phyloP scores from a whole-genome alignment of 352 stramenopile species.

The Pythium sp. region DNA sequence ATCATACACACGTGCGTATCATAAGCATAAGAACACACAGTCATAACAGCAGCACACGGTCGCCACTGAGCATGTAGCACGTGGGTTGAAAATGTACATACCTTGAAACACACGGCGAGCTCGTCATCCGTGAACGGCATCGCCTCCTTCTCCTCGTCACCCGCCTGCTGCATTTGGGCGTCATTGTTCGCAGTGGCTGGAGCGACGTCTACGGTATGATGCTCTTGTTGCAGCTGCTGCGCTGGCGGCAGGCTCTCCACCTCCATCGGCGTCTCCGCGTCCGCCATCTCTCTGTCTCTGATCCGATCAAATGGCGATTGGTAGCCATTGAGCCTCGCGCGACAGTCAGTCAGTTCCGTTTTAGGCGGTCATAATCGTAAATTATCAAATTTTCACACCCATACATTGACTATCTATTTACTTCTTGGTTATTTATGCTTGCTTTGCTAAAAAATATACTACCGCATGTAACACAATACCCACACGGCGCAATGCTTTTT shows the following conservation, averaged over 20 bases:
- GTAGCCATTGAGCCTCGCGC: conserved; percentile 8
- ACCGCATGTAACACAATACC: no score
- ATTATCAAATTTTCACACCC: neutral
- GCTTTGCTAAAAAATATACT: no score
- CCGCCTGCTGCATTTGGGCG: conserved; percentile 9
- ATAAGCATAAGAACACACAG: neutral
- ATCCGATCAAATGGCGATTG: conserved; percentile 13
- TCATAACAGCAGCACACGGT: neutral
- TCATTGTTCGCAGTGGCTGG: neutral
- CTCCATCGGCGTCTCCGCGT: conserved; percentile 19
- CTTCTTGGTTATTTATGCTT: no score
- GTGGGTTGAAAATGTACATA: conserved; percentile 13
- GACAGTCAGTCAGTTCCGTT: neutral
- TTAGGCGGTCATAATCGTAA: neutral
- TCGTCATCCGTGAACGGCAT: conserved; percentile 79
- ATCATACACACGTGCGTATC: conserved; percentile 5
- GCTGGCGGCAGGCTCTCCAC: conserved; percentile 41
- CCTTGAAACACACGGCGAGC: conserved; percentile 52
- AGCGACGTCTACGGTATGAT: neutral
- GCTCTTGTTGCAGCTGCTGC: neutral
- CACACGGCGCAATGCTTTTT: no score
- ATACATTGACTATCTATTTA: no score
- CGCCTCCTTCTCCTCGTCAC: conserved; percentile 28
- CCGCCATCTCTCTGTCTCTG: conserved; percentile 14
- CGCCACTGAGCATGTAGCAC: neutral